Evolutionary conservation across 192 early-diverging fungal genomes (phyloP).

Genomic region (Geosiphon pyriformis): DNA sequence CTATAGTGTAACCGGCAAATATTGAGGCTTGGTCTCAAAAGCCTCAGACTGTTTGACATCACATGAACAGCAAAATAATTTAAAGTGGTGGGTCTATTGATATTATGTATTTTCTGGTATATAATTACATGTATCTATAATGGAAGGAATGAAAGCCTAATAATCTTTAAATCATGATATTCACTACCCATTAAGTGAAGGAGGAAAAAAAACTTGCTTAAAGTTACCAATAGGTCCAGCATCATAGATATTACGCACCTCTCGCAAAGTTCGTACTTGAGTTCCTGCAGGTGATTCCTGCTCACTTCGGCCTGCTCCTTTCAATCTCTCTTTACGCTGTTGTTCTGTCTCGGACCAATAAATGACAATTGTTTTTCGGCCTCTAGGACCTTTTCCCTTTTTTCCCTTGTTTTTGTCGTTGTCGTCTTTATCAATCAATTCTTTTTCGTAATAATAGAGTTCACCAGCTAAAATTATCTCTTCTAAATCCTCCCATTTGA

Average conservation of each 20-base stretch:
- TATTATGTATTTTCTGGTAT: no score
- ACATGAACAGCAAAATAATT: no score
- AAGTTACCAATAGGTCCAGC: conserved; percentile 30
- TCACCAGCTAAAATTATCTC: conserved; percentile 43
- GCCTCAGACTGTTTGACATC: no score
- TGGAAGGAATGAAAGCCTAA: no score
- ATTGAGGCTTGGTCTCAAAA: no score
- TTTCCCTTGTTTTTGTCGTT: conserved; percentile 8
- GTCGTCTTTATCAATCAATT: neutral
- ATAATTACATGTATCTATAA: no score
- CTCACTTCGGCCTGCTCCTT: neutral
- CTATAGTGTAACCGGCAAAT: neutral
- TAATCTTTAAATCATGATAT: no score
- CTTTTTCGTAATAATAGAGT: conserved; percentile 17
- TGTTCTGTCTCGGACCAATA: neutral
- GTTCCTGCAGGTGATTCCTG: conserved; percentile 11
- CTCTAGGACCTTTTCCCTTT: neutral
- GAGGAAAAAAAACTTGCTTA: conserved; percentile 28
- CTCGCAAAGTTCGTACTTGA: conserved; percentile 22
- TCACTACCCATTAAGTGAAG: no score
- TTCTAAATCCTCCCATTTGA: conserved; percentile 52
- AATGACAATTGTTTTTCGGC: neutral
- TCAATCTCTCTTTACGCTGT: neutral
- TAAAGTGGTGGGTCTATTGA: no score
- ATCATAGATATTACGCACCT: conserved; percentile 36